Base-by-base conservation (phyloP, 345 rosid species). In the Eutrema heterophyllum region DNA sequence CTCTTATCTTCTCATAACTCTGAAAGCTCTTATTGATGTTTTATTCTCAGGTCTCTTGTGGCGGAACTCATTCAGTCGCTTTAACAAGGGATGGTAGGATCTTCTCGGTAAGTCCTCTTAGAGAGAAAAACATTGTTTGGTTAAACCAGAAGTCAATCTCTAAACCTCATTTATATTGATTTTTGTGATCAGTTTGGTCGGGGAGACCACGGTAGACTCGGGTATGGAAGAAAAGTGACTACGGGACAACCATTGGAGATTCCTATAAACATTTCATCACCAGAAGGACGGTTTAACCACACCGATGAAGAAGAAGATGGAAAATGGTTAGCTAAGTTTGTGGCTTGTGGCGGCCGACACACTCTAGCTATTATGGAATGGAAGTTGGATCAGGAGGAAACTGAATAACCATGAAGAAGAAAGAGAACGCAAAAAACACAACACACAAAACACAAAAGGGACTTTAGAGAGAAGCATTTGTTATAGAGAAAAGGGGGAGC, bases 31-130 rank as follows among this genome's bases (percentile, higher is more conserved):
- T n/a, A 27, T 30, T 16, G 26, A 10, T 60, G 21, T 33, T 68
- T 76, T 58, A 57, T 39, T 67, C 14, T 45, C 76, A 92, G 99
- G 88, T 92, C 44, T 96, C 99, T 71, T 96, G 98, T 78, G 99
- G 99, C 4, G 99, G 98, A 72, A 96, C 99, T 35, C 99, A 96
- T 69, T 96, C 99, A 3, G 98, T 96, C 10, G 97, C 99, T 75
- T 76, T 92, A 85, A 87, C 99, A 57, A 78, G 84, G 11, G 92
- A 88, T 15, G 99, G 99, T 53, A 86, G 82, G 21, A 86, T 96
- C 73, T 96, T 86, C 81, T 89, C 99, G 6, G 99, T 96, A 82
- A 89, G 96, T 83, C 59, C 65, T 64, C 33, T 45, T 54, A 11
- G 15, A 48, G 21, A 51, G 24, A 49, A 58, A 5, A 29, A 6